Conservation (phyloP, 352 stramenopile species). For the Phytophthora pinifolia region DNA sequence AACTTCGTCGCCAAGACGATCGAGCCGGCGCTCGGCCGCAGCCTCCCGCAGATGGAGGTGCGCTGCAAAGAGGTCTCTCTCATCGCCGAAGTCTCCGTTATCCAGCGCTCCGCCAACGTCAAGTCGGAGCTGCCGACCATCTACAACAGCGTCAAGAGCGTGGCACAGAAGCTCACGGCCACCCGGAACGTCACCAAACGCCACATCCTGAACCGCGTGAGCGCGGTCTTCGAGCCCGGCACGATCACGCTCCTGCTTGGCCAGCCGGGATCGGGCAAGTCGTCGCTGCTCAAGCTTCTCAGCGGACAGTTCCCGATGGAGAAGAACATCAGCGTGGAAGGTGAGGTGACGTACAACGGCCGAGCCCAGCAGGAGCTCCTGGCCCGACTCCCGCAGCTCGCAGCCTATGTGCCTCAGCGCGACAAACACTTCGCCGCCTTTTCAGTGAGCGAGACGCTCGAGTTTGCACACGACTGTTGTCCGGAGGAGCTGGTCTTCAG, state of each 20-base stretch:
- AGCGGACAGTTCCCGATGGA: slow-evolving; percentile 30
- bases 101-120: slow-evolving; percentile 5
- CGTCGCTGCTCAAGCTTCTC: slow-evolving; percentile 34
- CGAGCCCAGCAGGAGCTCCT: background rate
- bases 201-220: slow-evolving; percentile 32
- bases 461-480: slow-evolving; percentile 25
- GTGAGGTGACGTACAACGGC: slow-evolving; percentile 34
- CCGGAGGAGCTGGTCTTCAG: slow-evolving; percentile 3
- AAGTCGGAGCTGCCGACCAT: slow-evolving; percentile 33
- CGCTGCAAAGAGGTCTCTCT: slow-evolving; percentile 33
- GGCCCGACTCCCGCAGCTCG: slow-evolving; percentile 18
- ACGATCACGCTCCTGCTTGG: slow-evolving; percentile 35
- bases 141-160: slow-evolving; percentile 22
- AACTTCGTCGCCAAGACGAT: slow-evolving; percentile 25
- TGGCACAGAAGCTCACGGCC: slow-evolving; percentile 6
- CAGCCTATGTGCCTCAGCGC: slow-evolving; percentile 21
- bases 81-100: slow-evolving; percentile 21
- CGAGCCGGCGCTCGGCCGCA: slow-evolving; percentile 19
- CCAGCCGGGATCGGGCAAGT: slow-evolving; percentile 43
- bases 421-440: slow-evolving; percentile 28
- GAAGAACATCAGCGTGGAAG: slow-evolving; percentile 27
- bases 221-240: slow-evolving; percentile 31
- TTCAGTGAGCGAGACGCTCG: slow-evolving; percentile 28
- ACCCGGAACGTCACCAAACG: background rate
- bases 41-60: slow-evolving; percentile 35